Conservation (phyloP, 345 rosid genomes). For the Garcia nutans region DNA sequence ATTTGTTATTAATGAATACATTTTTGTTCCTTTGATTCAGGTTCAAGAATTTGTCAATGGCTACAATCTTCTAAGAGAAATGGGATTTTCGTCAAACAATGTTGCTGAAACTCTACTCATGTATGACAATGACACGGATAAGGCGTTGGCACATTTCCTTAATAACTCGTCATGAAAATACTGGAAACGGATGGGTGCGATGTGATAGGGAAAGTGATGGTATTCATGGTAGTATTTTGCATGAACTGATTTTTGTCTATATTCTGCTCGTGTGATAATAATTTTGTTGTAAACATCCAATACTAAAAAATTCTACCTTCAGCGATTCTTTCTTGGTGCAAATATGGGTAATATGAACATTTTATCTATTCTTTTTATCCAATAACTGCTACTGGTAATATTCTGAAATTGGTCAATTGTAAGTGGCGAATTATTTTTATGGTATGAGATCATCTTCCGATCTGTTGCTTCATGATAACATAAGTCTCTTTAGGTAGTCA, state of each 20-base stretch:
- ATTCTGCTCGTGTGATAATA: background rate
- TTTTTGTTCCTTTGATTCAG: constrained; percentile 30
- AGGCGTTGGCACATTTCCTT: constrained; percentile 61
- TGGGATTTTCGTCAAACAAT: constrained; percentile 73
- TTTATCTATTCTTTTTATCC: too few relatives aligned
- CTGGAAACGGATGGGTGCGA: background rate
- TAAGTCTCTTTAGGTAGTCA: too few relatives aligned
- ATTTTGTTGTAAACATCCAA: background rate
- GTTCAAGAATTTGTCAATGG: constrained; percentile 68
- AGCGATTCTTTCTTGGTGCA: too few relatives aligned
- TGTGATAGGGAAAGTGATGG: too few relatives aligned
- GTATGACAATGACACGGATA: constrained; percentile 70
- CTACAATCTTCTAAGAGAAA: constrained; percentile 55
- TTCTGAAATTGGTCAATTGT: too few relatives aligned
- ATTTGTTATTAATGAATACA: background rate
- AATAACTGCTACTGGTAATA: too few relatives aligned
- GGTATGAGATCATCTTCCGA: too few relatives aligned
- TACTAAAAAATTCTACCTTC: too few relatives aligned
- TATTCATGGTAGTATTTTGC: too few relatives aligned
- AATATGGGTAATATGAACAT: too few relatives aligned
- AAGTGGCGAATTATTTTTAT: too few relatives aligned
- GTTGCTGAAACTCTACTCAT: constrained; percentile 63
- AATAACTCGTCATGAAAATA: constrained; percentile 10
- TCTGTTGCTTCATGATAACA: too few relatives aligned
- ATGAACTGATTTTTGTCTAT: background rate